Evolutionary conservation across 2,329 filamentous ascomycete genomes (phyloP).

Genomic region (Colletotrichum acutatum): DNA sequence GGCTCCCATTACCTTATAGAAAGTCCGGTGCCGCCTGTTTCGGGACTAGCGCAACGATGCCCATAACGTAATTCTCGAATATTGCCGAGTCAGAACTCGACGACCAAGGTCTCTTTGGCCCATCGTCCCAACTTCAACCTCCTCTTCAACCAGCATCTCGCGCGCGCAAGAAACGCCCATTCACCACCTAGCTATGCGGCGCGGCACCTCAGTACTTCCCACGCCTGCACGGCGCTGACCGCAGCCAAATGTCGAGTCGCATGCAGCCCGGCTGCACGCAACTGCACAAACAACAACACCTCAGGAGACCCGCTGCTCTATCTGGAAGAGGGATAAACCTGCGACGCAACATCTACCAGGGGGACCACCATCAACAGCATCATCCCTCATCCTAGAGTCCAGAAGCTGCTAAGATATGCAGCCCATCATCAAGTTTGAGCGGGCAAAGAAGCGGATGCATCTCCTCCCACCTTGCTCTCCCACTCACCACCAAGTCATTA

Average conservation of each 20-base stretch:
- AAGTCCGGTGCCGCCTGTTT: conserved; percentile 44
- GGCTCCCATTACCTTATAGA: conserved; percentile 61
- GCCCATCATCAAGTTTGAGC: conserved; percentile 2
- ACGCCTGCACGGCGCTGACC: not conserved
- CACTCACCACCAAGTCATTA: not conserved
- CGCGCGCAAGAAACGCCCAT: not conserved
- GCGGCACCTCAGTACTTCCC: not conserved
- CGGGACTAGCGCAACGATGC: conserved; percentile 48
- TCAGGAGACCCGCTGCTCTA: conserved; percentile 1
- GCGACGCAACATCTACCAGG: conserved; percentile 17
- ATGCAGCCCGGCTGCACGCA: conserved; percentile 4
- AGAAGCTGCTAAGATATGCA: not conserved
- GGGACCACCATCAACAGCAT: conserved; percentile 11
- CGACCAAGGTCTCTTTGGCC: not conserved
- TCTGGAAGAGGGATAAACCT: conserved; percentile 7
- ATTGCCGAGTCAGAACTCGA: conserved; percentile 44
- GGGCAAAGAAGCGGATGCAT: not conserved
- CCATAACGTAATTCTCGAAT: conserved; percentile 60
- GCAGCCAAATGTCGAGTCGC: conserved; percentile 2
- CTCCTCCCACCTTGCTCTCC: not conserved
- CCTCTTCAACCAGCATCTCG: not conserved
- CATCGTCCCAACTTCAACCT: conserved; percentile 7
- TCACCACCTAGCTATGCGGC: not conserved
- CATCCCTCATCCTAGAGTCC: conserved; percentile 3
- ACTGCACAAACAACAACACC: not conserved